A percentile compares a stretch with the other conserved stretches of the same genome.
Conservation (phyloP, 345 rosid genomes). For the Acer negundo region DNA sequence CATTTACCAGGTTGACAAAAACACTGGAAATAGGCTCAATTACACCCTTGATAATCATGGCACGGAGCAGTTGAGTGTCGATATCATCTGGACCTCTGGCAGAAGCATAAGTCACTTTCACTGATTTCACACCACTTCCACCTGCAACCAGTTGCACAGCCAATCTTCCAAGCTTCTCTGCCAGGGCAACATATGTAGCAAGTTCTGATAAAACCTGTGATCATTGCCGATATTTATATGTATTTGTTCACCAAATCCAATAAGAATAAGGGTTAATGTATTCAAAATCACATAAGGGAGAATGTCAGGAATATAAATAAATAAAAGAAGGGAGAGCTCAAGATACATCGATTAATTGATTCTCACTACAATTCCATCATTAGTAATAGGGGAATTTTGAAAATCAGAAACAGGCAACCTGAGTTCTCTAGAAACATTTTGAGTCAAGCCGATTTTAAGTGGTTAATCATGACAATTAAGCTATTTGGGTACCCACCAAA, state of each 20-base stretch:
- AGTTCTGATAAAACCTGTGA: constrained; percentile 59
- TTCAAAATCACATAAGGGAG: not conserved
- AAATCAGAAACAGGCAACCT: not conserved
- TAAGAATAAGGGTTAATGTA: not conserved
- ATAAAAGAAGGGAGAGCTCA: not conserved
- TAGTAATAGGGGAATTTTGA: not conserved
- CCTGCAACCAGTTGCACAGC: constrained; percentile 74
- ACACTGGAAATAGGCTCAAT: constrained; percentile 66
- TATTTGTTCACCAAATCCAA: not conserved
- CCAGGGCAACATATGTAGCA: constrained; percentile 54
- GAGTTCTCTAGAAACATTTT: not conserved
- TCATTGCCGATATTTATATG: constrained; percentile 11
- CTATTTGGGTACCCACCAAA: not conserved
- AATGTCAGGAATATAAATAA: too few relatives aligned
- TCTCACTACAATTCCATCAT: not conserved
- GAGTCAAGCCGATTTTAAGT: not conserved
- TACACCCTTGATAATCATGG: constrained; percentile 71
- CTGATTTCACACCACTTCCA: constrained; percentile 64
- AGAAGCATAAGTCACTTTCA: constrained; percentile 58
- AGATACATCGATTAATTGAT: not conserved
- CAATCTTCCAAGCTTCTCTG: constrained; percentile 64
- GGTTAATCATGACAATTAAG: not conserved
- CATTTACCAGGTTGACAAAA: constrained; percentile 69
- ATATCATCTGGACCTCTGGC: constrained; percentile 72
- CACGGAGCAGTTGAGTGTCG: constrained; percentile 71